Evolutionary conservation across 2,329 filamentous ascomycete species (phyloP), one percentile per base, ranked within the genome.

Genomic region (Sporothrix curviconia): DNA sequence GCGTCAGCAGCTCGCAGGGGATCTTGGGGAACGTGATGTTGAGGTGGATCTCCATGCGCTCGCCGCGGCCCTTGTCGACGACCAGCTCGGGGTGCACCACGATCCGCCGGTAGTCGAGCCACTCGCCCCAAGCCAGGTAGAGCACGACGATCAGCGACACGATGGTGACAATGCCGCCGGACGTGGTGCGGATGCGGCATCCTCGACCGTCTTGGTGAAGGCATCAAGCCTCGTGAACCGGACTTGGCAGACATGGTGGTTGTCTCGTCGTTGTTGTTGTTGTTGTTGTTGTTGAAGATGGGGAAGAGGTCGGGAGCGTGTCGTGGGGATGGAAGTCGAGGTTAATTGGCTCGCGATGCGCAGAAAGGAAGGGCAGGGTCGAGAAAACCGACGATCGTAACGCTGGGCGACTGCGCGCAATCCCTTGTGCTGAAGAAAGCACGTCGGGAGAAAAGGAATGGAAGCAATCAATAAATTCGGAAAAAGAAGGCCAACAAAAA

Each of bases 1-100:
- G 85, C 12, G 94, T 96, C 64, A 97, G 79, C 53, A 99, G 84
- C 73, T 97, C 92, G 76, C 94, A 99, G 9, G 94, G 94, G 64
- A 99, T 82, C 62, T 86, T 85, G 9, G 94, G 94, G 71, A 99
- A 99, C 47, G 90, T 94, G 60, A 99, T 86, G 76, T 99, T 99
- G 73, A 99, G 82, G 71, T 96, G 91, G 64, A 99, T 99, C 72
- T 97, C 94, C 92, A 99, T 97, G 73, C 92, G 90, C 79, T 99
- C 92, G 71, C 90, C 91, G 88, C 94, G 82, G 64, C 91, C 91
- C 75, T 97, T 96, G 71, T 99, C 95, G 19, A 99, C 94, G 59
- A 99, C 84, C 66, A 99, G 75, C 76, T 99, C 94, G 7, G 94
- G 92, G 69, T 91, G 85, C 61, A 99, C 89, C 51, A 87, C 81